phyloP scores from a whole-genome alignment of 257 asterid species.

The Gynochthodes officinalis region DNA sequence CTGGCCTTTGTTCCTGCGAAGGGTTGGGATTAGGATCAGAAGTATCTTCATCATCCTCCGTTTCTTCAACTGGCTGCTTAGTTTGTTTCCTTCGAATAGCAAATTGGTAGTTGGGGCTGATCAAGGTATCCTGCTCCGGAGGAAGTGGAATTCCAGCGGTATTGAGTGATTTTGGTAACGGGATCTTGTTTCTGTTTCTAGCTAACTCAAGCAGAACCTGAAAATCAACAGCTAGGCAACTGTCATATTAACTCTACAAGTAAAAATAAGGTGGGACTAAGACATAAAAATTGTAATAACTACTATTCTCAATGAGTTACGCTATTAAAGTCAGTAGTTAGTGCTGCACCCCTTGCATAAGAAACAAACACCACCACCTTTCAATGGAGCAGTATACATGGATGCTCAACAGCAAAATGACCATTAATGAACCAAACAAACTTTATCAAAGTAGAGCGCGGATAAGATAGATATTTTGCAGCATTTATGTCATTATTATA shows the following conservation, averaged over 20 bases:
- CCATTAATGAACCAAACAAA: background rate
- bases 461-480: background rate
- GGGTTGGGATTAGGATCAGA: constrained; percentile 27
- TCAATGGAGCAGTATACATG: background rate
- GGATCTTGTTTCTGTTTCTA: constrained; percentile 70
- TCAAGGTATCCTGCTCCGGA: constrained; percentile 75
- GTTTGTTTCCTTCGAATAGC: constrained; percentile 52
- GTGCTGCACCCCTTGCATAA: background rate
- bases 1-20: constrained; percentile 44
- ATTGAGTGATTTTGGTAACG: constrained; percentile 60
- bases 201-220: constrained; percentile 89
- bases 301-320: background rate
- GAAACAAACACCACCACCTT: background rate
- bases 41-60: constrained; percentile 72
- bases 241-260: background rate
- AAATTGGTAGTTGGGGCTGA: constrained; percentile 82
- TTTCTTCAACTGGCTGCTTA: constrained; percentile 57
- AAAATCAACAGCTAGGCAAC: background rate
- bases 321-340: background rate
- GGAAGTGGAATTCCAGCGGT: constrained; percentile 71
- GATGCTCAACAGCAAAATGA: background rate
- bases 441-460: background rate
- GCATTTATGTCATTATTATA: background rate
- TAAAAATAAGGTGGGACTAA: no score
- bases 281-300: background rate